phyloP scores from a whole-genome alignment of 106 monocot species.

The Amphibolis antarctica region DNA sequence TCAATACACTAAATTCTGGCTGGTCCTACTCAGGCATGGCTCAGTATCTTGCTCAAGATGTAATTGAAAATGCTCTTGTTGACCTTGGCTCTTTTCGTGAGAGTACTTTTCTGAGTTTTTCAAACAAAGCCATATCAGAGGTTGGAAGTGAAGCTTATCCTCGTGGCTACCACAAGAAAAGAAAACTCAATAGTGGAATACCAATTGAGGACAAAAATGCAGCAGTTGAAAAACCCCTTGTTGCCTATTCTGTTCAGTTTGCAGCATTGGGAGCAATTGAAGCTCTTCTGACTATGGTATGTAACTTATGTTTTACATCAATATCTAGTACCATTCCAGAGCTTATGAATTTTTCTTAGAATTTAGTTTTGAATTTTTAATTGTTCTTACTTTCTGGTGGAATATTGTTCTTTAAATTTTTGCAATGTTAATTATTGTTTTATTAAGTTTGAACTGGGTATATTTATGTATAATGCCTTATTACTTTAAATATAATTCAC shows the following conservation, averaged over 20 bases:
- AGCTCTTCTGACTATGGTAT: constrained; percentile 76
- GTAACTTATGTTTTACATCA: neutral
- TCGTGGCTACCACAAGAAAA: constrained; percentile 36
- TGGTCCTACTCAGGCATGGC: constrained; percentile 51
- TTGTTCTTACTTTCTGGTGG: no score
- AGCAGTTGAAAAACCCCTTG: constrained; percentile 5
- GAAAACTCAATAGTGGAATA: constrained; percentile 35
- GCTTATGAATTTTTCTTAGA: no score
- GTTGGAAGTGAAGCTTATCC: constrained; percentile 3
- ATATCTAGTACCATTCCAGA: no score
- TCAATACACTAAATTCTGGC: neutral
- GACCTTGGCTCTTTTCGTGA: constrained; percentile 31
- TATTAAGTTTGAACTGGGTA: no score
- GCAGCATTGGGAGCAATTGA: constrained; percentile 65
- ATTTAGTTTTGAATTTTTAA: no score
- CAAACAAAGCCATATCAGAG: constrained; percentile 10
- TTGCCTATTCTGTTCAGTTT: constrained; percentile 54
- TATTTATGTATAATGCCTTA: no score
- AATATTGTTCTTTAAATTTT: no score
- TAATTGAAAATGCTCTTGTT: constrained; percentile 46
- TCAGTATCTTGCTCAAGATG: constrained; percentile 41
- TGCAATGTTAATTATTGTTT: no score
- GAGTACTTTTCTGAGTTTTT: constrained; percentile 6
- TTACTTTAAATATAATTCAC: no score
- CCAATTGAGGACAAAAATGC: constrained; percentile 19